These are phyloP conservation scores for Fusarium annulatum DNA, from an alignment of 2,329 filamentous ascomycete species.

Conservation along the genomic window DNA sequence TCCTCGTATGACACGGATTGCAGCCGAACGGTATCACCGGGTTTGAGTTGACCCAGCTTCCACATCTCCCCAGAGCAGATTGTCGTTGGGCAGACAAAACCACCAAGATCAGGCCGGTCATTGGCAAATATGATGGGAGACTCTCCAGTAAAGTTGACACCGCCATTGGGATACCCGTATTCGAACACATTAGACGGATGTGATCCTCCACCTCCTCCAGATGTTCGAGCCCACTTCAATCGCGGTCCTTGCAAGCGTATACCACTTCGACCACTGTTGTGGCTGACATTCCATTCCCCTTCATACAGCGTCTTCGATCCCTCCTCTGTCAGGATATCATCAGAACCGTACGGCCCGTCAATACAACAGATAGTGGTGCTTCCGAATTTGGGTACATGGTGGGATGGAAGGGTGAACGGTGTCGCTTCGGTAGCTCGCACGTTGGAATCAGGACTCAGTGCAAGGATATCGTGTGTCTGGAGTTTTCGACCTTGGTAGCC, in stretches of 20 bases:
- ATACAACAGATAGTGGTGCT: not conserved
- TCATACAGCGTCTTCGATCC: not conserved
- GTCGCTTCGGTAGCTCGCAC: no score
- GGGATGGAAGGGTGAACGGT: not conserved
- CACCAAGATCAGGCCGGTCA: conserved; percentile 50
- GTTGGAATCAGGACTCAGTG: not conserved
- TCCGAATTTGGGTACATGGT: not conserved
- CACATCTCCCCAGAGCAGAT: conserved; percentile 50
- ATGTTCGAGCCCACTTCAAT: conserved; percentile 67
- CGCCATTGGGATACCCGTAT: conserved; percentile 27
- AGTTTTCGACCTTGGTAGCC: conserved; percentile 69
- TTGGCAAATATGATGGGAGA: conserved; percentile 48
- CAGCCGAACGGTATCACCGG: conserved; percentile 42
- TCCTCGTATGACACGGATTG: conserved; percentile 11
- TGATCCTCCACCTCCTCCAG: conserved; percentile 71
- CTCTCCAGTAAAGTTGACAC: conserved; percentile 52
- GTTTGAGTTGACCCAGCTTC: conserved; percentile 51
- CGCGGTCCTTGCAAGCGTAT: conserved; percentile 69
- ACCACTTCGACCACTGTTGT: conserved; percentile 56
- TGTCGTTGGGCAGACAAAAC: conserved; percentile 46
- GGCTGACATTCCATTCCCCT: not conserved
- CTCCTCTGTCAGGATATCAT: not conserved
- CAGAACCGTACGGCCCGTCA: not conserved
- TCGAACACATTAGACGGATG: conserved; percentile 64
- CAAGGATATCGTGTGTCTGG: conserved; percentile 50